Conservation (phyloP, 306 rosid genomes). For the Cicer cuneatum region DNA sequence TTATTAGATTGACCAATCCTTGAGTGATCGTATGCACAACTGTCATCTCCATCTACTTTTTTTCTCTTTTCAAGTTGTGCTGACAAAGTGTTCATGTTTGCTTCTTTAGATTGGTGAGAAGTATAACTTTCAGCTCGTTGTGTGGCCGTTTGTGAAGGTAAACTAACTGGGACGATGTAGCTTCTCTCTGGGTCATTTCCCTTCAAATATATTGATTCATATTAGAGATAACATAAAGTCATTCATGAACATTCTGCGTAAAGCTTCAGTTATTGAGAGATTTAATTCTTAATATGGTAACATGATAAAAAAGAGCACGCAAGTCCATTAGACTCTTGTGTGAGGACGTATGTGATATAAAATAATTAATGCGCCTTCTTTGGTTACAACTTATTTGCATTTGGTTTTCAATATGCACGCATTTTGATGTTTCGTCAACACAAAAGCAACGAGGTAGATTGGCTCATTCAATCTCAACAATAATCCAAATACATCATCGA, state of each 20-base stretch:
- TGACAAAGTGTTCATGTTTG: constrained; percentile 44
- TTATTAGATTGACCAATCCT: constrained; percentile 49
- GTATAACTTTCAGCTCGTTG: constrained; percentile 53
- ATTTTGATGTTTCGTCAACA: neutral
- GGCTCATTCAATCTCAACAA: neutral
- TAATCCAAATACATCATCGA: neutral
- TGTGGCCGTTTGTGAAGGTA: constrained; percentile 45
- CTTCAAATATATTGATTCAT: constrained; percentile 50
- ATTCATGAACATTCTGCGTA: constrained; percentile 14
- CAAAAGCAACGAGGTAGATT: neutral
- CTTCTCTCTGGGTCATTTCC: constrained; percentile 64
- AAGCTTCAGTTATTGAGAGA: neutral
- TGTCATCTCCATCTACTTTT: constrained; percentile 73
- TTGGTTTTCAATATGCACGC: neutral
- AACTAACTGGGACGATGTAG: constrained; percentile 52
- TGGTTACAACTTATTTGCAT: neutral
- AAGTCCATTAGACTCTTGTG: neutral
- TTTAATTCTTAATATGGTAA: constrained; percentile 4
- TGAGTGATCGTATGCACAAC: constrained; percentile 65
- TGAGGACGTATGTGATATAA: neutral
- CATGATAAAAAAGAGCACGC: neutral
- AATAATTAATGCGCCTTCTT: neutral
- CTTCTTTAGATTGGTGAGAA: constrained; percentile 51
- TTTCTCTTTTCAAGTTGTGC: constrained; percentile 57
- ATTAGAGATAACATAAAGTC: constrained; percentile 2